Conservation (phyloP, 148 eudicot genomes). For the Rhododendron ferrugineum region DNA sequence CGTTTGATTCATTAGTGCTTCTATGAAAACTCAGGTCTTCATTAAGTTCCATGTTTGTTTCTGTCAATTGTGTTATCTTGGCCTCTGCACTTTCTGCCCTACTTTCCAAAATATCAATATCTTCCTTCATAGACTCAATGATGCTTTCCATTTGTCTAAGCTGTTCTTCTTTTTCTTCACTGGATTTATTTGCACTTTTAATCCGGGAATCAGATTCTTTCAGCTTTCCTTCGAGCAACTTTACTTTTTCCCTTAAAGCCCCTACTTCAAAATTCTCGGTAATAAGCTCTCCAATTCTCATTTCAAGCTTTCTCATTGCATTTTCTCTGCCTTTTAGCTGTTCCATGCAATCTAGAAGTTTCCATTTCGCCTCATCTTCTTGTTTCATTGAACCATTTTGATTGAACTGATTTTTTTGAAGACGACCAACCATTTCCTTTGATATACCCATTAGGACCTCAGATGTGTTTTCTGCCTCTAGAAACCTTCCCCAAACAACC, state of each 20-base stretch:
- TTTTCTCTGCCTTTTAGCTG: slow-evolving; percentile 34
- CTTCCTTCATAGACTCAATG: slow-evolving; percentile 47
- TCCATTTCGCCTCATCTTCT: slow-evolving; percentile 47
- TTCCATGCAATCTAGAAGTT: slow-evolving; percentile 34
- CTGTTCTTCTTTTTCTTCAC: slow-evolving; percentile 40
- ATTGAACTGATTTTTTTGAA: slow-evolving; percentile 49
- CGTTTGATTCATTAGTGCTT: slow-evolving; percentile 42
- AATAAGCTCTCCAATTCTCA: slow-evolving; percentile 23
- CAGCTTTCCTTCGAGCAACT: slow-evolving; percentile 43
- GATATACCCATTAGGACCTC: slow-evolving; percentile 61
- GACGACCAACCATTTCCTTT: slow-evolving; percentile 47
- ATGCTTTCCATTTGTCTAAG: slow-evolving; percentile 44
- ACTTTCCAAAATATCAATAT: slow-evolving; percentile 40
- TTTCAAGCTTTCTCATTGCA: slow-evolving; percentile 25
- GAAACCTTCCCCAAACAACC: slow-evolving; percentile 60
- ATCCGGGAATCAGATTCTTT: slow-evolving; percentile 36
- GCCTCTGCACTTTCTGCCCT: slow-evolving; percentile 62
- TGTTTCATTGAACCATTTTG: slow-evolving; percentile 43
- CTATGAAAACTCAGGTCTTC: slow-evolving; percentile 80
- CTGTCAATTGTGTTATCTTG: slow-evolving; percentile 54
- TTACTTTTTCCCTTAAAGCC: slow-evolving; percentile 39
- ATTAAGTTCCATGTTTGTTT: slow-evolving; percentile 62
- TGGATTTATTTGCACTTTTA: slow-evolving; percentile 31
- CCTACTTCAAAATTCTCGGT: slow-evolving; percentile 33
- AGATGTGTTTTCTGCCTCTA: slow-evolving; percentile 73